Base-by-base conservation (phyloP, 2,329 filamentous ascomycete genomes). In the Didymella lethalis region DNA sequence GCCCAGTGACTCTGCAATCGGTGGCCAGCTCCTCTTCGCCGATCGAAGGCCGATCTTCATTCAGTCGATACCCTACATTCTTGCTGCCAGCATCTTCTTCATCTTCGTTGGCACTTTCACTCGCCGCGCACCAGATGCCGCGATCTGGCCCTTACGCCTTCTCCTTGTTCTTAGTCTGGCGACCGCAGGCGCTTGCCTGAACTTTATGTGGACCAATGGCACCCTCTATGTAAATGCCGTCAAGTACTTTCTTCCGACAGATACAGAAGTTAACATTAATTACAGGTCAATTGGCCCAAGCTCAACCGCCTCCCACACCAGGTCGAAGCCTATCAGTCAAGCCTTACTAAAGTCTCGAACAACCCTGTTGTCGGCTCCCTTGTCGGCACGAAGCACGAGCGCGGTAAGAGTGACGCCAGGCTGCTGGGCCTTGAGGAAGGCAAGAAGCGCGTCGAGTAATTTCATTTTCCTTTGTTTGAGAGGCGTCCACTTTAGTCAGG, bases 251-350 rank as follows among this genome's bases (percentile, higher is more conserved):
- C 20, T 44, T 52, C 34, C 3, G 32, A 14, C 3, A 11, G 20
- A 7, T 14, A 12, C 10, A 2, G 1, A 61, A 62, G 28, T 53
- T 62, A 69, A 71, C n/a, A 29, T 31, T 25, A 41, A 2, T 45
- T 49, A 97, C 50, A 97, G 93, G 93, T 97, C 67, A 98, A 97
- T 80, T 99, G 96, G 95, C 95, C 95, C 10, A 97, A 96, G 75
- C 86, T 99, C 47, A 96, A 96, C 77, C 93, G 93, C 11, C 89
- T 92, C 16, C 87, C 91, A 2, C 96, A 90, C 79, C 93, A 92
- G 2, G 85, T 87, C 7, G 95, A 99, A 71, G 92, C 92, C 38
- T 96, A 93, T 77, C 88, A 92, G 69, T 93, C 97, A 69, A 91
- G 94, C 51, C 87, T 97, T 66, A 84, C 85, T 66, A 91, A 92